Base-by-base conservation (phyloP, 2,329 filamentous ascomycete genomes). In the Periglandula ipomoeae region DNA sequence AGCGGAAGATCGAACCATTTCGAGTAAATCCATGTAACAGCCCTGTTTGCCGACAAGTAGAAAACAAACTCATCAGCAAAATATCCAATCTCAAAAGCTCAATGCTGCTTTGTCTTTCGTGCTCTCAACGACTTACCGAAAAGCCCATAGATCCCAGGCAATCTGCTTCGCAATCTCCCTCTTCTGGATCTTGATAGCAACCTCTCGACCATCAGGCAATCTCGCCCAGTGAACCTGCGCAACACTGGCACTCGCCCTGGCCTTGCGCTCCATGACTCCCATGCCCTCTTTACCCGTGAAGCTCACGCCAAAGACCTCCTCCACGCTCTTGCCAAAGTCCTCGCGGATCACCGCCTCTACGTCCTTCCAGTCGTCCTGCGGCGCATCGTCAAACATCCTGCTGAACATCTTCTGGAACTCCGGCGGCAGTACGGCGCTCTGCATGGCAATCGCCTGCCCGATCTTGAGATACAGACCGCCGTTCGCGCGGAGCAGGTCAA, bases 401-500 rank as follows among this genome's bases (percentile, higher is more conserved):
- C 85, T 76, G 63, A 98, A 98, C 89, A 96, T 97, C 60, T 84
- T 83, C 71, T 95, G 89, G 59, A 97, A 97, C 66, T 95, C 89
- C 0, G 90, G 87, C 23, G 93, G 93, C 53, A 98, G 70, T 23
- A 97, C 83, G 0, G 91, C 91, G 56, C 87, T 91, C 73, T 98
- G 93, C 93, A 97, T 97, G 13, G 91, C 93, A 56, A 98, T 91
- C 4, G 93, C 93, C 73, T 98, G 93, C 1, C 93, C 93, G 50
- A 98, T 96, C 75, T 98, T 98, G 62, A 97, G 75, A 63, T 97
- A 98, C 17, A 98, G 69, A 0, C 93, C 93, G 52, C 93, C 91
- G 74, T 98, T 98, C 48, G 79, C 72, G 23, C 87, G 78, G 56
- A 97, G 74, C 53, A 98, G 70, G 26, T 91, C 76, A 52, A 88